Base-by-base conservation (phyloP, 2,329 filamentous ascomycete genomes). In the Botrytis deweyae region DNA sequence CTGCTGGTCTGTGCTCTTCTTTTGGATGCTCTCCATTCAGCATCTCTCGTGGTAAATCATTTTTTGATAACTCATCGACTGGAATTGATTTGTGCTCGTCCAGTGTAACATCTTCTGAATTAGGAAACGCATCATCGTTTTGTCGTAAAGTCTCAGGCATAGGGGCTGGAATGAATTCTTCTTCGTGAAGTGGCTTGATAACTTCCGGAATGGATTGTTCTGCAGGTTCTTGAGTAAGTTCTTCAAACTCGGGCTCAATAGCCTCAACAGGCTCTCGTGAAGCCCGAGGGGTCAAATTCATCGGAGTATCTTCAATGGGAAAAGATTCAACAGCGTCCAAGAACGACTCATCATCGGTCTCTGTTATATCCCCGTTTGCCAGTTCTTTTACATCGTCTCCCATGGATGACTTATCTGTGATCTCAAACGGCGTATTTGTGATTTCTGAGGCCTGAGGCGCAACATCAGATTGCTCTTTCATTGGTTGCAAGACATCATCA, bases 1-100 rank as follows among this genome's bases (percentile, higher is more conserved):
- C 76, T 61, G 58, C 73, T 58, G 75, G 73, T 40, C 58, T 69
- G 38, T 55, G 38, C 46, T 61, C 64, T 55, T 68, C 74, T 38
- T 38, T 42, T 65, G 52, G 36, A n/a, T 38, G 64, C 22, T 63
- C 70, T 44, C 74, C 72, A 49, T 72, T 63, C 20, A 64, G 59
- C 52, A 63, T 58, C 62, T 46, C 44, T 33, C 20, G 42, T 46
- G 29, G 25, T 25, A 64, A 25, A 33, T 73, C 58, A n/a, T 25
- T 33, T 42, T 36, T 62, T 38, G 46, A 44, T 40, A 49, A 22
- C 49, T 75, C 69, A 18, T 68, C 61, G 46, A 42, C 44, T 42
- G 63, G 63, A 29, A 40, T 55, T 20, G 61, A 62, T 38, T 44
- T 58, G 46, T 29, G 58, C 29, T 67, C 62, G 7, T 67, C 25